phyloP scores from a whole-genome alignment of 2,329 filamentous ascomycete species.

The Xylariaceae sp. region DNA sequence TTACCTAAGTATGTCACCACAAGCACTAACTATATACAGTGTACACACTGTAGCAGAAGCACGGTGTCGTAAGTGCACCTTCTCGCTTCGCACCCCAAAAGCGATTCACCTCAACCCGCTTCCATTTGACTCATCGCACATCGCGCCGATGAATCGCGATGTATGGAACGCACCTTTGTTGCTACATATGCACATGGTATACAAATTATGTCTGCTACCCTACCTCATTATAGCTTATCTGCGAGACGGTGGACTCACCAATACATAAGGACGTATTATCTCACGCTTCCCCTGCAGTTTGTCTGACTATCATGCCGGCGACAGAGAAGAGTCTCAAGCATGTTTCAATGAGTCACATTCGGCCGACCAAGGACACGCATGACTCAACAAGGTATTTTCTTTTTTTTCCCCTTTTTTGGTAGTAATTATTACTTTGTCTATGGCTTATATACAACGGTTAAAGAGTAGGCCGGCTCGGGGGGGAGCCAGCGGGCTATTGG shows the following conservation, averaged over 20 bases:
- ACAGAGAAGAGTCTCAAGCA: neutral
- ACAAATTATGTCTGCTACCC: neutral
- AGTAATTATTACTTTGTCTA: neutral
- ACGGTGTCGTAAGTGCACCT: neutral
- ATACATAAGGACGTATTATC: no score
- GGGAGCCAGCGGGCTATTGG: constrained; percentile 31
- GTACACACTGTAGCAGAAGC: no score
- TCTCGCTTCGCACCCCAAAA: constrained; percentile 5
- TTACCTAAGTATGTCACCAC: no score
- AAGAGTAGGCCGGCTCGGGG: neutral
- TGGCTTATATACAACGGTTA: neutral
- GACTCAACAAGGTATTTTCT: neutral
- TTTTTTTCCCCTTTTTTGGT: neutral
- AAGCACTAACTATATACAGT: no score
- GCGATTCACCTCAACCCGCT: neutral
- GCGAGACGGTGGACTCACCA: neutral
- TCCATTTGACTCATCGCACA: constrained; percentile 13
- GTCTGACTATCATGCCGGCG: neutral
- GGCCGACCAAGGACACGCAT: neutral
- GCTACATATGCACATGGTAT: no score
- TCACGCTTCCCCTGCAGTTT: neutral
- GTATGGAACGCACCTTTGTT: neutral
- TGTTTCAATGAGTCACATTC: neutral
- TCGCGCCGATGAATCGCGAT: neutral
- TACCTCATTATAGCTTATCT: neutral